Evolutionary conservation across 225 moss, liverwort and hornwort genomes (phyloP).

Genomic region (Ulota crispa): DNA sequence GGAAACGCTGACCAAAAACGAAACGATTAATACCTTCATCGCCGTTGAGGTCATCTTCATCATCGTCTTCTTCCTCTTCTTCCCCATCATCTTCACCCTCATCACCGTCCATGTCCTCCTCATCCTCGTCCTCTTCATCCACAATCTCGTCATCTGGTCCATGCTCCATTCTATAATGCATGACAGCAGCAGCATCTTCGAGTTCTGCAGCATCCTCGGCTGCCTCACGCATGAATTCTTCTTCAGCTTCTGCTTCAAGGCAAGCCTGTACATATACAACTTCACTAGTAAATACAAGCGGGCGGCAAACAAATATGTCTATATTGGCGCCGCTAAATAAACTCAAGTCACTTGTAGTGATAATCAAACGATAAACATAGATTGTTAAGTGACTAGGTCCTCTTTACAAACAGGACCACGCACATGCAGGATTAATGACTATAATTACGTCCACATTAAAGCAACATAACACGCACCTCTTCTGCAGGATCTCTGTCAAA

Average conservation of each 20-base stretch:
- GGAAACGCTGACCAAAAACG: background rate
- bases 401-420: background rate
- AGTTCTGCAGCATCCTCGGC: slow-evolving; percentile 95
- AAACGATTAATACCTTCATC: slow-evolving; percentile 52
- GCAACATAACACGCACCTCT: slow-evolving; percentile 37
- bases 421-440: slow-evolving; percentile 1
- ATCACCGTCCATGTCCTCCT: slow-evolving; percentile 81
- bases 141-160: slow-evolving; percentile 81
- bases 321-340: background rate
- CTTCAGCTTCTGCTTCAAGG: slow-evolving; percentile 79
- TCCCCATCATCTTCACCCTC: slow-evolving; percentile 90
- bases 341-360: background rate
- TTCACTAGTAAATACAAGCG: slow-evolving; percentile 18
- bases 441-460: background rate
- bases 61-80: slow-evolving; percentile 95
- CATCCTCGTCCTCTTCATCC: slow-evolving; percentile 87
- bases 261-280: slow-evolving; percentile 44
- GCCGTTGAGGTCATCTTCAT: slow-evolving; percentile 93
- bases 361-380: background rate
- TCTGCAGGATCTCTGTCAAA: slow-evolving; percentile 69
- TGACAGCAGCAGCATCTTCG: slow-evolving; percentile 94
- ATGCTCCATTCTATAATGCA: slow-evolving; percentile 98
- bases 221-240: slow-evolving; percentile 93
- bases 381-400: background rate
- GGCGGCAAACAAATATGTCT: background rate